Evolutionary conservation across 257 asterid species (phyloP).

Genomic region (Mitragyna speciosa): DNA sequence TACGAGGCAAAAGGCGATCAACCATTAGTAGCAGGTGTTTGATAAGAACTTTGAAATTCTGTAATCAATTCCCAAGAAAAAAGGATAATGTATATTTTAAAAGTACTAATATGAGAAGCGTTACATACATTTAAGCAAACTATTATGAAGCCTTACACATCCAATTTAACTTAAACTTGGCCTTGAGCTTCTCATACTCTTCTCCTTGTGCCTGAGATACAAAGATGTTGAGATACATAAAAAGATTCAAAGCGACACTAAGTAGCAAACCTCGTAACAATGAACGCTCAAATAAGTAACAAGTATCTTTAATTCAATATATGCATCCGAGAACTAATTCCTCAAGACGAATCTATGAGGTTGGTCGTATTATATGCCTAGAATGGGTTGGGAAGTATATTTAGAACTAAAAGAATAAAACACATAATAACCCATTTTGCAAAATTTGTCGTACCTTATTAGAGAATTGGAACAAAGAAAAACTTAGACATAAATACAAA

Average conservation of each 20-base stretch:
- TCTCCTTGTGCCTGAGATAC: background rate
- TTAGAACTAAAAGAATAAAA: too few species aligned
- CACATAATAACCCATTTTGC: too few species aligned
- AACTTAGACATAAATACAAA: background rate
- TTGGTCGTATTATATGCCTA: too few species aligned
- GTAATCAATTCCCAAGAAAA: too few species aligned
- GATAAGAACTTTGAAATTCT: too few species aligned
- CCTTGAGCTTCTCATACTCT: background rate
- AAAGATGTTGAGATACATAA: background rate
- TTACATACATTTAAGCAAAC: too few species aligned
- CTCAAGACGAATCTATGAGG: too few species aligned
- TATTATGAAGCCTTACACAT: background rate
- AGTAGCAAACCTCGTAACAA: background rate
- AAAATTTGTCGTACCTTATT: background rate
- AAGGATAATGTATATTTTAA: too few species aligned
- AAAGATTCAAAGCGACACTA: background rate
- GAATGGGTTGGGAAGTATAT: too few species aligned
- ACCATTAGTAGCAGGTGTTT: too few species aligned
- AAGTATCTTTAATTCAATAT: background rate
- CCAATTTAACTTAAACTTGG: background rate
- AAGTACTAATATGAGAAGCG: background rate
- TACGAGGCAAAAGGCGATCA: too few species aligned
- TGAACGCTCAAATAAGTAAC: background rate
- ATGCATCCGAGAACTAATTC: too few species aligned
- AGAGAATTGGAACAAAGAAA: background rate